Evolutionary conservation across 2,329 filamentous ascomycete genomes (phyloP), one percentile per base, ranked within the genome.

Genomic region (Alternaria sp.): DNA sequence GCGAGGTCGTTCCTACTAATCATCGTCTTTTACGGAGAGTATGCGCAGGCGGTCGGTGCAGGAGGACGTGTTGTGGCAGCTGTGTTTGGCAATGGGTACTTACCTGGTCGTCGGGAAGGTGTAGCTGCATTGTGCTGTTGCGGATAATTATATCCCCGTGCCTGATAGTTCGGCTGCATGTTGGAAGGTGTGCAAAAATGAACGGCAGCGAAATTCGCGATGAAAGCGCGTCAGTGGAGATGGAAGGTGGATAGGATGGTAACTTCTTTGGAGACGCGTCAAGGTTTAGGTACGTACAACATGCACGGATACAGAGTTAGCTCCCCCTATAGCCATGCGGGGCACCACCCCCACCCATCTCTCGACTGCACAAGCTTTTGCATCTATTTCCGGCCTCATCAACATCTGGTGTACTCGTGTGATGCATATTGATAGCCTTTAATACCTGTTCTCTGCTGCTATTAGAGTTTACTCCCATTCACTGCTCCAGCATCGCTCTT

Each of bases 1-100:
- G 80, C 79, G 65, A 84, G 69, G 79, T 83, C 82, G 81, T 80
- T 75, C 70, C 77, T 79, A 52, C 74, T 79, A 74, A 84, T 84
- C 79, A 83, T 83, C 32, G 53, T 60, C 53, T 52, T 47, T 32
- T 60, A 60, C 24, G 53, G 39, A 8, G 38, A 18, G 56, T 55
- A 64, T 32, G 57, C 20, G 59, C 51, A 52, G 42, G 55, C 32
- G 43, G 59, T 41, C 51, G 55, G 49, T 20, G 72, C 49, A 62
- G 67, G 70, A 68, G 53, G 59, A 26, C 12, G 54, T 42, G 30
- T 44, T 51, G 54, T 48, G 43, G 56, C 60, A 22, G 51, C 56
- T 54, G 54, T 53, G 62, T 63, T 63, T 41, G 57, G 57, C 65
- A 62, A 48, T 41, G 43, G 22, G 58, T 53, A 75, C 70, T 71